phyloP scores from a whole-genome alignment of 2,329 filamentous ascomycete species.

The Ramularia endophylla region DNA sequence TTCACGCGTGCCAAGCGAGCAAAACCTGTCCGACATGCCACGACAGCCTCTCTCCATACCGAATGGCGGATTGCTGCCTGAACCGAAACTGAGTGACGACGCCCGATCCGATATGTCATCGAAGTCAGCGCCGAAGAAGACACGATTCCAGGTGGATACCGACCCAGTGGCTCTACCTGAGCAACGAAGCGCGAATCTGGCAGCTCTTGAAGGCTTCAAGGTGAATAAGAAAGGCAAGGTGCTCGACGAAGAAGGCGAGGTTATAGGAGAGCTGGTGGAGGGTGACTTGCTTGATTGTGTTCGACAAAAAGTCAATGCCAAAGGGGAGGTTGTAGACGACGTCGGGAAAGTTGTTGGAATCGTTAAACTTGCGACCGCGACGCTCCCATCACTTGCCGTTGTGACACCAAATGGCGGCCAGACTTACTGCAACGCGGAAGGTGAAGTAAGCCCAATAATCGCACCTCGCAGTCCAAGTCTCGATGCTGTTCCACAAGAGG shows the following conservation, averaged over 20 bases:
- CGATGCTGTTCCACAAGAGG: slow-evolving; percentile 1
- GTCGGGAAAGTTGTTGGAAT: slow-evolving; percentile 41
- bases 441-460: background rate
- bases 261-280: slow-evolving; percentile 43
- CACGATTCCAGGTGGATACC: slow-evolving; percentile 11
- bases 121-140: slow-evolving; percentile 11
- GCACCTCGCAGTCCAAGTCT: background rate
- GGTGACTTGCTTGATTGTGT: slow-evolving; percentile 41
- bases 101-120: slow-evolving; percentile 11
- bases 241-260: slow-evolving; percentile 43
- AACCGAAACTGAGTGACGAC: slow-evolving; percentile 18
- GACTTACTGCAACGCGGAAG: background rate
- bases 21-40: slow-evolving; percentile 7
- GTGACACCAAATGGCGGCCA: background rate
- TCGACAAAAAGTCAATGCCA: slow-evolving; percentile 42
- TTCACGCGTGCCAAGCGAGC: slow-evolving; percentile 22
- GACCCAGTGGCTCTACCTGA: background rate
- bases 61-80: slow-evolving; percentile 13
- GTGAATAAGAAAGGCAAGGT: slow-evolving; percentile 51
- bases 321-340: slow-evolving; percentile 44
- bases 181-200: slow-evolving; percentile 31
- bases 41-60: slow-evolving; percentile 8
- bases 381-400: too few species aligned
- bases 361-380: slow-evolving; percentile 6
- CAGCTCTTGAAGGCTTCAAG: slow-evolving; percentile 45